Evolutionary conservation across 2,329 filamentous ascomycete genomes (phyloP), one percentile per base, ranked within the genome.

Genomic region (Monilinia polystroma): DNA sequence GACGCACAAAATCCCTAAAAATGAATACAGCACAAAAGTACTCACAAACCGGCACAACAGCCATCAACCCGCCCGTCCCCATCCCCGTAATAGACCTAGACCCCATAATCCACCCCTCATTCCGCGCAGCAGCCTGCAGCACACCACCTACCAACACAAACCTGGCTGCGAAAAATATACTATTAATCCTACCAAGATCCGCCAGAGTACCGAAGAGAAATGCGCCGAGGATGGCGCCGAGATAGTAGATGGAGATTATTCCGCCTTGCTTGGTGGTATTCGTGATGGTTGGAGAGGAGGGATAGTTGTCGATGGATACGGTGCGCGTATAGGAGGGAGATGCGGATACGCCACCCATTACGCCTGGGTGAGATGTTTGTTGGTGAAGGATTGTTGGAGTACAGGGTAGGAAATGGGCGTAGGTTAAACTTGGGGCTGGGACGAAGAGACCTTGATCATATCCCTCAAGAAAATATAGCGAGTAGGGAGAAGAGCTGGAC

Each of bases 111-210:
- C 75, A 76, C 63, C 73, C 68, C 12, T 72, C 68, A 67, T 72
- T 74, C 55, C 72, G 70, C 26, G 64, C 55, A 23, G 64, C 63
- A 35, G 60, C 38, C 32, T 70, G 68, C 14, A 77, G 71, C 29
- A 75, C 74, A 63, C 71, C 71, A 35, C 76, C 75, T 26, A 74
- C 11, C 20, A 76, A 47, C 26, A 70, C 74, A 65, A 75, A 71
- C 11, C 72, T 72, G 0, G 81, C 76, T 1, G 81, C 81, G 38
- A 81, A 74, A 63, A 83, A 78, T 53, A 84, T 74, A 58, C 81
- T 81, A 66, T 81, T 82, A 71, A 83, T 83, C 41, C 83, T 81
- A n/a, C 83, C 84, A 49, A 83, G 32, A 71, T 85, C 83, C n/a
- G 81, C 84, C 26, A 81, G 73, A 79, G 80, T 81, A 47, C 78